Base-by-base conservation (phyloP, 108 stramenopile genomes). In the Conticribra weissflogii region DNA sequence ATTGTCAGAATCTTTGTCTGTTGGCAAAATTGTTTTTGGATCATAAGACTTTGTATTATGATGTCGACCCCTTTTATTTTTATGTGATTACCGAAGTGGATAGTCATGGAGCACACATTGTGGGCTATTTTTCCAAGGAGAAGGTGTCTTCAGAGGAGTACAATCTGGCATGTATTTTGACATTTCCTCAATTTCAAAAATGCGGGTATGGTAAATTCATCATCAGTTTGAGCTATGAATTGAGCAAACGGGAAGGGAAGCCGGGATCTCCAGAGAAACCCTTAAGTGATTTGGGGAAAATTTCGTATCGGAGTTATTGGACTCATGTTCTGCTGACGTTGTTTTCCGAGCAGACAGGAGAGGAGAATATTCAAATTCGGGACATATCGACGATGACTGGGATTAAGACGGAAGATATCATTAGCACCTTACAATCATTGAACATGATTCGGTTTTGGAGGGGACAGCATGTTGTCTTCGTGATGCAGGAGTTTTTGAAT, bases 11-110 rank as follows among this genome's bases (percentile, higher is more conserved):
- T 73, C 80, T 99, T 3, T 98, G 98, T 71, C 85, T 98, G 16
- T 81, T 99, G 64, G 92, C 96, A 45, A 99, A 99, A 80, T 85
- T 98, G n/a, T 99, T 99, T 71, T 71, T 99, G 68, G 99, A 99
- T 86, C 99, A 99, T 88, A 99, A 99, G 82, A 99, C 98, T 33
- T 85, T 99, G 56, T 99, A 98, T 78, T 99, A 97, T 77, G 97
- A 98, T 68, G 99, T 98, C 17, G 97, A 98, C 81, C 97, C 97
- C 9, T 99, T 99, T 70, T 75, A 95, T 30, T 99, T 99, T 75
- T 99, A 98, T 84, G 93, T 98, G 32, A 85, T 99, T 41, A 97
- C 97, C 60, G 97, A 98, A 77, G 93, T 94, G 7, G 96, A 98
- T 68, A 89, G 88, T 25, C 71, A 86, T 45, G 89, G 98, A 50